Conservation (phyloP, 31 red algal species). For the Odonthalia washingtoniensis region DNA sequence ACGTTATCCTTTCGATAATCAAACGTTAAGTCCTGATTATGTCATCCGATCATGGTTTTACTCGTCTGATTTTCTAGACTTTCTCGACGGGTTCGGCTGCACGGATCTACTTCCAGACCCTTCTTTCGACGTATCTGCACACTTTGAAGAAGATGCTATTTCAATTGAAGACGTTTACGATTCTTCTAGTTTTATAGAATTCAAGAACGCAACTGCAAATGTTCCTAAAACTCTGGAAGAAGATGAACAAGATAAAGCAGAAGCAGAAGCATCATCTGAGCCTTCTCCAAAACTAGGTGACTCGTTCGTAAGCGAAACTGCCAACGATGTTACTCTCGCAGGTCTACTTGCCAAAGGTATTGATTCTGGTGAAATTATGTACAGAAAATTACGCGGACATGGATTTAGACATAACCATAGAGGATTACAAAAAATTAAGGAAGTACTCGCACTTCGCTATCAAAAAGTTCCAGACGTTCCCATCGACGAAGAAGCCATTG, state of each 20-base stretch:
- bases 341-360: too few species aligned
- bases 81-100: neutral
- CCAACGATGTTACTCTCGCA: neutral
- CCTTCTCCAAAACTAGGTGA: neutral
- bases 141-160: neutral
- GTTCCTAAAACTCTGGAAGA: too few species aligned
- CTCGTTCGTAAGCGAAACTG: neutral
- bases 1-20: neutral
- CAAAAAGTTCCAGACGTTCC: neutral
- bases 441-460: neutral
- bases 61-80: neutral
- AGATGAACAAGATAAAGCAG: too few species aligned
- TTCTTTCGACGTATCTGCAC: neutral
- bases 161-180: neutral
- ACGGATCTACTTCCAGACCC: neutral
- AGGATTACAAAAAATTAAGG: neutral
- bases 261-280: neutral
- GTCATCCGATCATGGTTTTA: neutral
- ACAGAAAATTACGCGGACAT: neutral
- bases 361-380: neutral
- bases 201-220: neutral
- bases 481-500: neutral
- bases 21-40: neutral
- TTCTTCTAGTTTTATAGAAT: neutral
- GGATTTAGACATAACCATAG: neutral